Conservation (phyloP, 768 basidiomycete genomes). For the Mycena rebaudengoi region DNA sequence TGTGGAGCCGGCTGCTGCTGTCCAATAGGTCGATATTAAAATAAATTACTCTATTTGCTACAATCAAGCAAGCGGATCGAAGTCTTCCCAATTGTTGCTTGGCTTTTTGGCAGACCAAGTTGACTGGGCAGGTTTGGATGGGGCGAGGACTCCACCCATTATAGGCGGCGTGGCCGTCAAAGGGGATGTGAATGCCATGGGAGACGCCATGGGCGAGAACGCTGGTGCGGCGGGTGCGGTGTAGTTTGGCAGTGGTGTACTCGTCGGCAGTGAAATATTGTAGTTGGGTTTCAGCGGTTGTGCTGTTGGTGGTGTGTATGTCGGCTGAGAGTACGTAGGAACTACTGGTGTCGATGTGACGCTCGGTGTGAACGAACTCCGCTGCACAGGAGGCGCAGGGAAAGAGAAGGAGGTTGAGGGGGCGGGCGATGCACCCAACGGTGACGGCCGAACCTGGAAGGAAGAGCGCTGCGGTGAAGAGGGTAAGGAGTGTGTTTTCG, state of each 20-base stretch:
- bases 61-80: conserved; percentile 74
- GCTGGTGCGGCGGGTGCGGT: no score
- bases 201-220: no score
- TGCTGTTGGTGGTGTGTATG: conserved; percentile 22
- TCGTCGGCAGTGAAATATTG: conserved; percentile 54
- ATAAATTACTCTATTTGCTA: conserved; percentile 22
- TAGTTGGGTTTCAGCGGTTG: conserved; percentile 61
- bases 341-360: conserved; percentile 20
- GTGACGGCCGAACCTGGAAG: conserved; percentile 49
- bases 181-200: conserved; percentile 35
- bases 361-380: conserved; percentile 10
- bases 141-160: conserved; percentile 65
- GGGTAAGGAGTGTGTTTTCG: conserved; percentile 45
- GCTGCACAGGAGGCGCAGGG: conserved; percentile 31
- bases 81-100: conserved; percentile 81
- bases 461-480: conserved; percentile 43
- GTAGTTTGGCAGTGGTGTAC: conserved; percentile 18
- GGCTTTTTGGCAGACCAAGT: conserved; percentile 58
- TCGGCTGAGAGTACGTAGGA: conserved; percentile 8
- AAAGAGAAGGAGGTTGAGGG: conserved; percentile 40
- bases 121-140: conserved; percentile 67
- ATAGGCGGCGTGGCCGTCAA: conserved; percentile 32
- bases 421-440: conserved; percentile 48
- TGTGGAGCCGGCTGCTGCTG: conserved; percentile 50
- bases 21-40: conserved; percentile 20